Conservation (phyloP, 192 early-diverging fungal genomes). For the Backusella australiensis region DNA sequence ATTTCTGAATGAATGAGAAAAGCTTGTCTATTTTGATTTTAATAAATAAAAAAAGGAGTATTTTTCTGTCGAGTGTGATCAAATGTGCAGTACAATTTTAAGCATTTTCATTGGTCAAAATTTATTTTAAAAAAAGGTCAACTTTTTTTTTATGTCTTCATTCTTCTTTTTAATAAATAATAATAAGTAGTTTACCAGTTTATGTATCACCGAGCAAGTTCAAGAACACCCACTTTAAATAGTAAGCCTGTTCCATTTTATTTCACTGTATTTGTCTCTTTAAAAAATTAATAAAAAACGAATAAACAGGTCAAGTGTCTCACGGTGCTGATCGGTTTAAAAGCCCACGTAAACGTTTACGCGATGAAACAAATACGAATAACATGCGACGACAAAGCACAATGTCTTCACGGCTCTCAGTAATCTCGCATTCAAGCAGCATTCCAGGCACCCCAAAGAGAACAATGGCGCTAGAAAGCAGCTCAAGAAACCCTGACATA, state of each 20-base stretch:
- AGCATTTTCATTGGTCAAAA: too few relatives aligned
- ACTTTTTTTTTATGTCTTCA: background rate
- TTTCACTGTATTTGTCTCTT: background rate
- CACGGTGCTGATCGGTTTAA: background rate
- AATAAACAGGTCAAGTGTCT: background rate
- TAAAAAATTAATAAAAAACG: background rate
- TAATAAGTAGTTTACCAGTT: background rate
- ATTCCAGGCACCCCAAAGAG: background rate
- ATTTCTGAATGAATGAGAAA: too few relatives aligned
- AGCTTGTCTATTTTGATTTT: too few relatives aligned
- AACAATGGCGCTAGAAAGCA: background rate
- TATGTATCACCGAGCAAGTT: background rate
- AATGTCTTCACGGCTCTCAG: background rate
- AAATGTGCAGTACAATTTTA: too few relatives aligned
- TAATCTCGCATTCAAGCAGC: background rate
- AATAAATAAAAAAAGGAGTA: too few relatives aligned
- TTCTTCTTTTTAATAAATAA: background rate
- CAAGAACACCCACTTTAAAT: background rate
- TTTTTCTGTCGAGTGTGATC: too few relatives aligned
- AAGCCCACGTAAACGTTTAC: background rate
- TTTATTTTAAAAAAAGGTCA: background rate
- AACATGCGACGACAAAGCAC: background rate
- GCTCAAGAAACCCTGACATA: background rate
- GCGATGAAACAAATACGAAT: background rate
- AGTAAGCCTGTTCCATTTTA: background rate